These are phyloP conservation scores for Fusarium sp. DNA, from an alignment of 2,329 filamentous ascomycete genomes.

Conservation along the genomic window DNA sequence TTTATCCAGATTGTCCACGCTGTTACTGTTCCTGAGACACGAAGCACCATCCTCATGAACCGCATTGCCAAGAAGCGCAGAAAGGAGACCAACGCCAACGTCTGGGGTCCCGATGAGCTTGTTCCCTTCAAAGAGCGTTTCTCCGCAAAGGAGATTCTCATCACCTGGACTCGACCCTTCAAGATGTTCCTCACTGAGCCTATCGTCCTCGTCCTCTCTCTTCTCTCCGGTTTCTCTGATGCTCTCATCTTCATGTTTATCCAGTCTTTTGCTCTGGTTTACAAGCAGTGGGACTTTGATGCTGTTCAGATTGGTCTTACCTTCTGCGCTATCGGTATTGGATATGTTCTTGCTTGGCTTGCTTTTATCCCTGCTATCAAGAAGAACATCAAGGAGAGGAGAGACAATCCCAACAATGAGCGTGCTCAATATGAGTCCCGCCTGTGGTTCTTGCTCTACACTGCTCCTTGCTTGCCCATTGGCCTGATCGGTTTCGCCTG, in stretches of 20 bases:
- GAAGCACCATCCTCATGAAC: constrained; percentile 82
- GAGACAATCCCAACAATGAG: constrained; percentile 65
- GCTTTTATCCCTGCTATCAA: constrained; percentile 70
- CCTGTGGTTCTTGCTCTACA: constrained; percentile 74
- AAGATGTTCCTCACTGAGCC: constrained; percentile 81
- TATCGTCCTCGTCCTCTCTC: constrained; percentile 77
- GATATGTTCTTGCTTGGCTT: constrained; percentile 73
- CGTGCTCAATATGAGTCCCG: constrained; percentile 77
- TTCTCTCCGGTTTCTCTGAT: constrained; percentile 79
- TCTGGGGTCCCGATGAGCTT: constrained; percentile 82
- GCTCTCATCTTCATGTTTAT: constrained; percentile 84
- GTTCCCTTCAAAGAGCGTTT: constrained; percentile 71
- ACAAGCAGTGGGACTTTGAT: constrained; percentile 74
- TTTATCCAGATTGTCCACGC: constrained; percentile 77
- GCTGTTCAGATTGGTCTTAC: constrained; percentile 69
- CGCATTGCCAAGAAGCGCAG: constrained; percentile 81
- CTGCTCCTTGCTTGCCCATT: constrained; percentile 71
- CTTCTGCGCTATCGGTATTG: constrained; percentile 76
- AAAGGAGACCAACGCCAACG: constrained; percentile 68
- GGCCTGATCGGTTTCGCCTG: constrained; percentile 79
- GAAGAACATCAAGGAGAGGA: constrained; percentile 65
- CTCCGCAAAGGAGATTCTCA: constrained; percentile 67
- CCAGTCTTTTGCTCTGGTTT: constrained; percentile 77
- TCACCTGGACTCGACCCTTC: constrained; percentile 74
- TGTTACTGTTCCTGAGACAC: constrained; percentile 81